Percentiles rank a stretch among this genome's conserved stretches.
These are phyloP conservation scores for Malassezia japonica DNA, from an alignment of 1,284 basidiomycete species.

Conservation along the genomic window DNA sequence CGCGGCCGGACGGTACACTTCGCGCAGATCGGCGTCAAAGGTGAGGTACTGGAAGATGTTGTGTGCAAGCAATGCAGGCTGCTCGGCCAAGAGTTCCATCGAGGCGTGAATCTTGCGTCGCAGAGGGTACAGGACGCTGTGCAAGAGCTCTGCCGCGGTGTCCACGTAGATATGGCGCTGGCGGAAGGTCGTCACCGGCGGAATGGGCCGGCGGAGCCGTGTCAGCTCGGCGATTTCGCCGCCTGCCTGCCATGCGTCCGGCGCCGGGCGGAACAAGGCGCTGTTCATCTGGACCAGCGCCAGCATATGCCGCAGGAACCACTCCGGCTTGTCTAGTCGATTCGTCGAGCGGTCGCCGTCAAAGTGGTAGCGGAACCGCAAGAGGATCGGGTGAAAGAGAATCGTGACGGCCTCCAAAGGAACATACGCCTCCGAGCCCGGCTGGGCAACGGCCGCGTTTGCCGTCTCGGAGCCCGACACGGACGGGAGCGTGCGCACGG, in stretches of 20 bases:
- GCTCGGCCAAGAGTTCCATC: conserved; percentile 63
- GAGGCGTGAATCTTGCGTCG: conserved; percentile 33
- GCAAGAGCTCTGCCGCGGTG: conserved; percentile 35
- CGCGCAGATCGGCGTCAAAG: conserved; percentile 67
- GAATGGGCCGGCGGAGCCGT: conserved; percentile 2
- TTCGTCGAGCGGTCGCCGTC: conserved; percentile 78
- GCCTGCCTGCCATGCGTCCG: conserved; percentile 9
- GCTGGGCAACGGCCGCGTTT: background rate
- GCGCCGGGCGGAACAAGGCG: conserved; percentile 60
- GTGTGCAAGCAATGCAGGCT: conserved; percentile 80
- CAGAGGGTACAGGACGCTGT: conserved; percentile 29
- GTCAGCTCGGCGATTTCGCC: conserved; percentile 33
- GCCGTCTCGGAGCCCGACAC: background rate
- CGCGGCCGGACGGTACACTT: conserved; percentile 38
- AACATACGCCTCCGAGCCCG: conserved; percentile 36
- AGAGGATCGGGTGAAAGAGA: conserved; percentile 70
- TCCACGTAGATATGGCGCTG: conserved; percentile 18
- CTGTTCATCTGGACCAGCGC: conserved; percentile 53
- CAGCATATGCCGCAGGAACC: conserved; percentile 84
- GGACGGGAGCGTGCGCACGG: conserved; percentile 3
- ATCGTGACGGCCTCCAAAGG: conserved; percentile 56
- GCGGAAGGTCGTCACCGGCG: conserved; percentile 8
- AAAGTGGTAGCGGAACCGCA: conserved; percentile 93
- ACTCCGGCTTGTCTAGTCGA: conserved; percentile 88
- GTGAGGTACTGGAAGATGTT: conserved; percentile 82